Evolutionary conservation across 257 asterid species (phyloP), one percentile per base, ranked within the genome.

Genomic region (Sherardia arvensis): DNA sequence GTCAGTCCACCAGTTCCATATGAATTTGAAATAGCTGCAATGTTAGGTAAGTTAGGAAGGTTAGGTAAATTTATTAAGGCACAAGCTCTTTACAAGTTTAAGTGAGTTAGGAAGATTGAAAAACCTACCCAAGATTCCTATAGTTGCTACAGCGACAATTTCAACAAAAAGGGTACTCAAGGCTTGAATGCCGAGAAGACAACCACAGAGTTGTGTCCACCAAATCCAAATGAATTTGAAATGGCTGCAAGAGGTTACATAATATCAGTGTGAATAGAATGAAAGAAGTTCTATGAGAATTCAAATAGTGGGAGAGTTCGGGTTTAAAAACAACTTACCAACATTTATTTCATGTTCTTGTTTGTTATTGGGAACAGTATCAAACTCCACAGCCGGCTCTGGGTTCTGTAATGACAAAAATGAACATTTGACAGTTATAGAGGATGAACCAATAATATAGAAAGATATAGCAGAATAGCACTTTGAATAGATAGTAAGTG

Each of bases 171-270:
- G 3, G 40, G 54, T 62, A n/a, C 66, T 86, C 79, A 90, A 18
- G 88, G 88, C 76, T 87, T 80, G 91, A 83, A 90, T 68, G 91
- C 95, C 38, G 97, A 85, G 74, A 89, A 86, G 12, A 76, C 87
- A 34, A 86, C 94, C 10, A 89, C 97, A 11, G 97, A 89, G 81
- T 89, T 90, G 86, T 29, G 97, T 36, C 97, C 97, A 25, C 97
- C 95, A 61, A 90, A 90, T 66, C 97, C 97, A 53, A 90, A 90
- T 58, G 97, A 90, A 66, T 90, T 90, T 33, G 97, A 90, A 70
- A 90, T 90, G 61, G 79, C 96, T 89, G 95, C 85, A 80, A 30
- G 62, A 18, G 43, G 20, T 29, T 28, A 30, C 14, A 56, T 27
- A 27, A 9, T 18, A 43, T 58, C 43, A 58, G 11, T 28, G 25